Percentiles rank a stretch among this genome's conserved stretches.
Evolutionary conservation across 1,139 yeast species (phyloP).

Genomic region (Arxiozyma bovina): DNA sequence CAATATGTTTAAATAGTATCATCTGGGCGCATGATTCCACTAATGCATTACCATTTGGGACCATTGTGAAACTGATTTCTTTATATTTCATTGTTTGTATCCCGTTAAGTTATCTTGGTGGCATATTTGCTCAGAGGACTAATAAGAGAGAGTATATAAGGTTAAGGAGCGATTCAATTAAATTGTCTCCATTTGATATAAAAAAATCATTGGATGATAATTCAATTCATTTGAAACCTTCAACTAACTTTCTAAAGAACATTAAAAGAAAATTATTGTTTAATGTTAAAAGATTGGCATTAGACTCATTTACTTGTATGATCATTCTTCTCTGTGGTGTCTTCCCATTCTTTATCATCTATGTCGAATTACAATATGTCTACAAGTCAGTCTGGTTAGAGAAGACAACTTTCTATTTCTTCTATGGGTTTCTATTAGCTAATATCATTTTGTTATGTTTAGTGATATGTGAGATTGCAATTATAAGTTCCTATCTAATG

Average conservation of each 20-base stretch:
- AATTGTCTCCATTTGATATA: background rate
- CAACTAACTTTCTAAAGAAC: background rate
- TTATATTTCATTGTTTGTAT: conserved; percentile 57
- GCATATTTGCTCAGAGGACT: conserved; percentile 44
- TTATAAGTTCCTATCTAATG: conserved; percentile 59
- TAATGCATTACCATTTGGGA: conserved; percentile 67
- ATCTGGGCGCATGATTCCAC: conserved; percentile 75
- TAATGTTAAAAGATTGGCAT: background rate
- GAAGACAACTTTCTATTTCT: conserved; percentile 67
- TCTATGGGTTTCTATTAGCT: conserved; percentile 67
- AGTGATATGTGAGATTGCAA: conserved; percentile 64
- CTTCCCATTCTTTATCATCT: conserved; percentile 70
- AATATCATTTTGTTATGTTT: conserved; percentile 52
- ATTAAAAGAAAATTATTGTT: background rate
- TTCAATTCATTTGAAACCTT: background rate
- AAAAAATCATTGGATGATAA: background rate
- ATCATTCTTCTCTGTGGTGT: conserved; percentile 9
- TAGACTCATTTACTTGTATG: conserved; percentile 6
- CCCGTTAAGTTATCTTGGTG: conserved; percentile 71
- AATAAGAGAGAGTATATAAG: conserved; percentile 1
- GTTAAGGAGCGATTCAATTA: conserved; percentile 6
- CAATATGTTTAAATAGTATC: conserved; percentile 53
- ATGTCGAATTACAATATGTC: conserved; percentile 66
- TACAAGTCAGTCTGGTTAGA: conserved; percentile 76
- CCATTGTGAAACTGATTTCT: conserved; percentile 49